A percentile compares a stretch with the other conserved stretches of the same genome.
Evolutionary conservation across 78 protist genomes (phyloP).

Genomic region (Dictyostelium brefeldianum): DNA sequence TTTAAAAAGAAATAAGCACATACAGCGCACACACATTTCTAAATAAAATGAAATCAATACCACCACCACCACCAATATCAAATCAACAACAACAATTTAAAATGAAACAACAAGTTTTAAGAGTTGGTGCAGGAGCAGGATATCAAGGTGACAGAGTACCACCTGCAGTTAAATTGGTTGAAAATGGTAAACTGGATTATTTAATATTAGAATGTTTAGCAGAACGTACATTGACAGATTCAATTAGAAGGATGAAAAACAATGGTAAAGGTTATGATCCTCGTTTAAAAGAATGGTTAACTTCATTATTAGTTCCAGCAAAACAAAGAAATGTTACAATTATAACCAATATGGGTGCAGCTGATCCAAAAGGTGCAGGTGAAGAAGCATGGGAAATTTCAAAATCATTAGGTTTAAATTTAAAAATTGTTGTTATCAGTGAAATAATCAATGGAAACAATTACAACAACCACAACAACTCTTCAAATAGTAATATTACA

Average conservation of each 20-base stretch:
- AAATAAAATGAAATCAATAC: neutral
- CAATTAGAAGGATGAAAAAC: constrained; percentile 62
- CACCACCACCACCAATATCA: neutral
- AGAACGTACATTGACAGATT: constrained; percentile 72
- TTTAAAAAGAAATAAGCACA: neutral
- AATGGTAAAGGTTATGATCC: constrained; percentile 70
- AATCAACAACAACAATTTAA: neutral
- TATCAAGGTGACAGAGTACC: constrained; percentile 83
- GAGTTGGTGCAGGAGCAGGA: constrained; percentile 76
- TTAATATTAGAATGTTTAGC: constrained; percentile 71
- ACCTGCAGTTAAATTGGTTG: constrained; percentile 54
- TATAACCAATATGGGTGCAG: constrained; percentile 80
- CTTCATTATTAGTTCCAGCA: constrained; percentile 25
- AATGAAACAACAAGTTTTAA: constrained; percentile 25
- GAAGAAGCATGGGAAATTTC: constrained; percentile 71
- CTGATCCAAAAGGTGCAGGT: constrained; percentile 79
- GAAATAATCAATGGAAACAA: constrained; percentile 1
- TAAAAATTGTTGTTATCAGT: constrained; percentile 45
- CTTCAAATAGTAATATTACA: neutral
- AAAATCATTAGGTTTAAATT: constrained; percentile 38
- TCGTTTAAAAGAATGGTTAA: constrained; percentile 64
- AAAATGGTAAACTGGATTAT: constrained; percentile 64
- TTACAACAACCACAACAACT: neutral
- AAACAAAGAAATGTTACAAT: constrained; percentile 37
- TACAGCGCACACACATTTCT: neutral